phyloP scores from a whole-genome alignment of 768 basidiomycete species.

The Suillus decipiens region DNA sequence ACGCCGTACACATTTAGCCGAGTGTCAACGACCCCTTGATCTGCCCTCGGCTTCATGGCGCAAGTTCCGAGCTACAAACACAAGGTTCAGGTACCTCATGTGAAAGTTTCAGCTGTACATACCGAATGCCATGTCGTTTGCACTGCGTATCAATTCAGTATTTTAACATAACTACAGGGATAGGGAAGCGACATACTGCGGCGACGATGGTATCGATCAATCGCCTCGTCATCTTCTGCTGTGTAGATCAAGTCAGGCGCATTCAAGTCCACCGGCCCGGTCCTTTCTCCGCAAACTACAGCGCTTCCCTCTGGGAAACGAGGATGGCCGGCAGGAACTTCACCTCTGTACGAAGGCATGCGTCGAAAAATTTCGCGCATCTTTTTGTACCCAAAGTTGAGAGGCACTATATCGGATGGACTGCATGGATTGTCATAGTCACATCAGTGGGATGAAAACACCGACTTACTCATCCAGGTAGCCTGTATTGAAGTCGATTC shows the following conservation, averaged over 20 bases:
- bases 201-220: slow-evolving; percentile 30
- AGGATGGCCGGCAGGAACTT: slow-evolving; percentile 24
- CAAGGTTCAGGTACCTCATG: slow-evolving; percentile 22
- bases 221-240: slow-evolving; percentile 36
- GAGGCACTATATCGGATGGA: slow-evolving; percentile 26
- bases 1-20: slow-evolving; percentile 64
- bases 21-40: slow-evolving; percentile 62
- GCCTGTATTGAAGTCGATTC: slow-evolving; percentile 45
- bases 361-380: slow-evolving; percentile 32
- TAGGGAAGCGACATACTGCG: slow-evolving; percentile 16
- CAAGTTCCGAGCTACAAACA: slow-evolving; percentile 57
- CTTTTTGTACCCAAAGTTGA: slow-evolving; percentile 32
- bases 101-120: slow-evolving; percentile 4
- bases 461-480: slow-evolving; percentile 46
- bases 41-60: slow-evolving; percentile 61
- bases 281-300: slow-evolving; percentile 26
- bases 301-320: slow-evolving; percentile 24
- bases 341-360: slow-evolving; percentile 45
- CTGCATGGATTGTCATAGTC: slow-evolving; percentile 14
- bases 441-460: not conserved
- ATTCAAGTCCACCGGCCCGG: slow-evolving; percentile 24
- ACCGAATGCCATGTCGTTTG: slow-evolving; percentile 50
- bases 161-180: not conserved
- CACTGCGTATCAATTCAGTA: slow-evolving; percentile 26
- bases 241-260: slow-evolving; percentile 35